These are phyloP conservation scores for Dioscorea cayenensis DNA, from an alignment of 116 monocot species.

Conservation along the genomic window DNA sequence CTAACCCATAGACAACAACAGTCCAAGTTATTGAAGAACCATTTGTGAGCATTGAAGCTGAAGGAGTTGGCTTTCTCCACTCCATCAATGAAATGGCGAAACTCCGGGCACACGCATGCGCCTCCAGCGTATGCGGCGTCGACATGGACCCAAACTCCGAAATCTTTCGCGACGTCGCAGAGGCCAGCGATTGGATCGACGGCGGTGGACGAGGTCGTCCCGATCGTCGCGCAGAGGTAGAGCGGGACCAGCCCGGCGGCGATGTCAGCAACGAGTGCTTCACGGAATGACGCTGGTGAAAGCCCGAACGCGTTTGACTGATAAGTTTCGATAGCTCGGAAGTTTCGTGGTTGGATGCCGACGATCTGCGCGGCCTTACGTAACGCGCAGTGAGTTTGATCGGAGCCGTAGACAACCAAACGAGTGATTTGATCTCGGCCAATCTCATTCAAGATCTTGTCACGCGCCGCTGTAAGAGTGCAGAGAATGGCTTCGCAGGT, in stretches of 20 bases:
- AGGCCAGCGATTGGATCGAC: constrained; percentile 35
- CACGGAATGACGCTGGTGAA: constrained; percentile 2
- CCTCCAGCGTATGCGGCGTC: constrained; percentile 43
- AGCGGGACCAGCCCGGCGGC: constrained; percentile 21
- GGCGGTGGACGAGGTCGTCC: constrained; percentile 28
- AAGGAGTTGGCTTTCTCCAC: constrained; percentile 37
- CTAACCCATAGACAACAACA: constrained; percentile 39
- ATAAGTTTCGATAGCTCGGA: constrained; percentile 18
- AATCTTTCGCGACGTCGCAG: constrained; percentile 12
- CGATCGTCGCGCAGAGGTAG: constrained; percentile 44
- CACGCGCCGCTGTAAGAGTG: constrained; percentile 34
- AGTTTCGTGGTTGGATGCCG: constrained; percentile 33
- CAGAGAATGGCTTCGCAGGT: constrained; percentile 45
- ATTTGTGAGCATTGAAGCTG: constrained; percentile 22
- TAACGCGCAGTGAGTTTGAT: constrained; percentile 42
- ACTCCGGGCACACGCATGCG: constrained; percentile 33
- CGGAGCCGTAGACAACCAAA: constrained; percentile 36
- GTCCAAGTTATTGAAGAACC: constrained; percentile 40
- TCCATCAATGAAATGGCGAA: constrained; percentile 28
- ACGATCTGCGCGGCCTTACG: constrained; percentile 35
- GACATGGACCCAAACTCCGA: constrained; percentile 28
- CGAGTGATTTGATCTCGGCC: constrained; percentile 19
- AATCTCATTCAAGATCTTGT: constrained; percentile 17
- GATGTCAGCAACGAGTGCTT: constrained; percentile 14
- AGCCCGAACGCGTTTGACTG: constrained; percentile 11